phyloP scores from a whole-genome alignment of 768 basidiomycete genomes.

The Termitomyces sp. region DNA sequence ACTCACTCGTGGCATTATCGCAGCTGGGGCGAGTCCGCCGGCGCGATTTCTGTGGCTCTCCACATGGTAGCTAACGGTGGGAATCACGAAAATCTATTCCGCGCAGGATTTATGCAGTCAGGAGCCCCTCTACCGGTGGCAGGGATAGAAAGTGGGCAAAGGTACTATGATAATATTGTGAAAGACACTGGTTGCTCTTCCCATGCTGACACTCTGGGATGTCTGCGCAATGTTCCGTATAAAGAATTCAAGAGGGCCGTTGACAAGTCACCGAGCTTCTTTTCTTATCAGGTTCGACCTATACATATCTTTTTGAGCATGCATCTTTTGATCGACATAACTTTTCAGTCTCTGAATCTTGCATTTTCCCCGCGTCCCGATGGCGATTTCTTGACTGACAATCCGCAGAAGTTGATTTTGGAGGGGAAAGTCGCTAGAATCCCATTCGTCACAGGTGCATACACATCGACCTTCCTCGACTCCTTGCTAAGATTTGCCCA shows the following conservation, averaged over 20 bases:
- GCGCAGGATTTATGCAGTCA: constrained; percentile 45
- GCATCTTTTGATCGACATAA: constrained; percentile 20
- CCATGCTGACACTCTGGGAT: constrained; percentile 34
- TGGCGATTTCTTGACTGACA: constrained; percentile 40
- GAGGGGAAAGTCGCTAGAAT: constrained; percentile 40
- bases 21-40: constrained; percentile 39
- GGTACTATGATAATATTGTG: constrained; percentile 39
- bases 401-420: constrained; percentile 35
- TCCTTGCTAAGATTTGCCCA: constrained; percentile 8
- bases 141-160: constrained; percentile 37
- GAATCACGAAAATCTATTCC: constrained; percentile 39
- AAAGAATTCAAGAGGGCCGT: constrained; percentile 33
- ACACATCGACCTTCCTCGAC: not conserved
- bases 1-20: not conserved
- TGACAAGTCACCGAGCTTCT: constrained; percentile 33
- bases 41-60: constrained; percentile 45
- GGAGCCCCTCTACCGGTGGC: constrained; percentile 40
- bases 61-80: constrained; percentile 46
- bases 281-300: constrained; percentile 22
- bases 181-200: constrained; percentile 33
- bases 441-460: constrained; percentile 39
- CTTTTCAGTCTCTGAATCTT: constrained; percentile 32
- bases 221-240: constrained; percentile 35
- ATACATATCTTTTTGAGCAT: not conserved
- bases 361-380: constrained; percentile 47